Base-by-base conservation (phyloP, 1,284 basidiomycete genomes). In the Leccinum fallax region DNA sequence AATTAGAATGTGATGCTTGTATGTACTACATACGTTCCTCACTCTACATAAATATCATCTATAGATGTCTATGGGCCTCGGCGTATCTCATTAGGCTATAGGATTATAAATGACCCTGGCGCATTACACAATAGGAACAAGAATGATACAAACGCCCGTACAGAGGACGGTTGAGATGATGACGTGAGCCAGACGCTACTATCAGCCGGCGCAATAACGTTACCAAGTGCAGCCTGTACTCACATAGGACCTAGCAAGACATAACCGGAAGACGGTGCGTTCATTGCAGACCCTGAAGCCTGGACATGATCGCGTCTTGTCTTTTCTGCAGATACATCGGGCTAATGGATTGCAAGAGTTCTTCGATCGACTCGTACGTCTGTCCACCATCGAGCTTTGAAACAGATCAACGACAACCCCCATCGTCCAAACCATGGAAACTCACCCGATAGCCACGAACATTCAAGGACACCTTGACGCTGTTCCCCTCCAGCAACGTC, bases 331-430 rank as follows among this genome's bases (percentile, higher is more conserved):
- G 72, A 67, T 86, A 90, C 63, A 79, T 69, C 10, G 78, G 76
- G 69, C 88, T 90, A 59, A 79, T 69, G 6, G 79, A 76, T 57
- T 79, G 77, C 32, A 90, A 76, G 24, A 89, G 77, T 36, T 76
- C 78, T 56, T 89, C 88, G 26, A 89, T 68, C 19, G 79, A 82
- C 71, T 90, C 88, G 59, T 83, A 85, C 6, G 72, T 67, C 53
- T 69, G 66, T 54, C 69, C 68, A 46, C 48, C 62, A 28, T 66
- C 65, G 26, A 61, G 43, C 69, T 72, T 64, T 55, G 49, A 40
- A 59, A 56, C 11, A 48, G 53, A 59, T 71, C 58, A 65, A 58
- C 21, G n/a, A 46, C 7, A n/a, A 28, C 34, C 7, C 8, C 13
- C 15, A n/a, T 28, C 28, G 15, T 24, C 32, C 32, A 21, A 52